A percentile compares a stretch with the other conserved stretches of the same genome.
phyloP scores from a whole-genome alignment of 352 stramenopile species.

The Phytophthora europaea region DNA sequence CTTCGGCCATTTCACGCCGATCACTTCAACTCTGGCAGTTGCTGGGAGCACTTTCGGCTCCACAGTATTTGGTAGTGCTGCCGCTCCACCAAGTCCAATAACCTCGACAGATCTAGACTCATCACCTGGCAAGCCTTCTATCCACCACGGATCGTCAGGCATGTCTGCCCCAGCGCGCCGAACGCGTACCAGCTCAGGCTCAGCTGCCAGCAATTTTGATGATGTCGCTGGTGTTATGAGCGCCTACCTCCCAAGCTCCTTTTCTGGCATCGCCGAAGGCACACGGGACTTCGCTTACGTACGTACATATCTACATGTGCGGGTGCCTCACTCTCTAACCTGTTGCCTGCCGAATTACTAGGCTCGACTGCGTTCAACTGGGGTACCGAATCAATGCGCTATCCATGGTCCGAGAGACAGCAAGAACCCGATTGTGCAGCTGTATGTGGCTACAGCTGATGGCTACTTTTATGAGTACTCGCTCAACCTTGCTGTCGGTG shows the following conservation, averaged over 20 bases:
- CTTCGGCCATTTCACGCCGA: slow-evolving; percentile 82
- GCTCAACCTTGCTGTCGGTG: slow-evolving; percentile 72
- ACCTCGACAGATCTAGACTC: slow-evolving; percentile 17
- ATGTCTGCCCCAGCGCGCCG: slow-evolving; percentile 24
- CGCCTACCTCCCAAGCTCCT: slow-evolving; percentile 78
- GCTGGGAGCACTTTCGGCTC: slow-evolving; percentile 67
- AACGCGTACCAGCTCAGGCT: slow-evolving; percentile 48
- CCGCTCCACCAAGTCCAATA: slow-evolving; percentile 21
- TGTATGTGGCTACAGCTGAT: slow-evolving; percentile 84
- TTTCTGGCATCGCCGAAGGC: slow-evolving; percentile 86
- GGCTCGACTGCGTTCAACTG: slow-evolving; percentile 76
- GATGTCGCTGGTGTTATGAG: slow-evolving; percentile 77
- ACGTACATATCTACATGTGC: slow-evolving; percentile 6
- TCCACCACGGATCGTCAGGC: slow-evolving; percentile 5
- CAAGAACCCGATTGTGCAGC: slow-evolving; percentile 62
- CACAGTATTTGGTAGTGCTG: slow-evolving; percentile 52
- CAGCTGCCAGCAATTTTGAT: slow-evolving; percentile 64
- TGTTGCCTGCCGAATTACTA: slow-evolving; percentile 21
- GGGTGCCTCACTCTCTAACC: neutral
- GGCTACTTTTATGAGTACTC: slow-evolving; percentile 92
- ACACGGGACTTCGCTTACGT: slow-evolving; percentile 91
- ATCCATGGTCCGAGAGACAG: slow-evolving; percentile 78
- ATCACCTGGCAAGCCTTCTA: slow-evolving; percentile 19
- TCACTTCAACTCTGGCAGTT: slow-evolving; percentile 80
- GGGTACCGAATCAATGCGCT: slow-evolving; percentile 81